Percentiles rank a stretch among this genome's conserved stretches.
Evolutionary conservation across 1,284 basidiomycete species (phyloP).

Genomic region (Cryptococcus amylolentus): DNA sequence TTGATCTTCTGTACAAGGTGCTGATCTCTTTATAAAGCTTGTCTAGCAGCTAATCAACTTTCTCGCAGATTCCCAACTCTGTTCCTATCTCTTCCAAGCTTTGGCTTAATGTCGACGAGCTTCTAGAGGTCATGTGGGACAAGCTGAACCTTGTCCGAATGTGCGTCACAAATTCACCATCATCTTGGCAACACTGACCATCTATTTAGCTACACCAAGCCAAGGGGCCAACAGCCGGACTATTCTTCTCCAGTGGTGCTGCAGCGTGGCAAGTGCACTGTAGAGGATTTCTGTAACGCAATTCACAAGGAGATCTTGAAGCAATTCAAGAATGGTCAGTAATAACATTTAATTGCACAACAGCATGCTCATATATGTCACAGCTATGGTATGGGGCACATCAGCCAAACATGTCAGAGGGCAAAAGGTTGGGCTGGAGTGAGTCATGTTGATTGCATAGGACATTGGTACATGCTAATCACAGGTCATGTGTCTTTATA

Average conservation of each 20-base stretch:
- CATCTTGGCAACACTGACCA: neutral
- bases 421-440: conserved; percentile 88
- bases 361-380: neutral
- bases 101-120: conserved; percentile 97
- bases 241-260: conserved; percentile 70
- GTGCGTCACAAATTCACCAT: conserved; percentile 42
- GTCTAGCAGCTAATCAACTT: neutral
- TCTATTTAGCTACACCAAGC: conserved; percentile 71
- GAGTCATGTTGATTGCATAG: conserved; percentile 15
- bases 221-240: conserved; percentile 84
- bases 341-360: neutral
- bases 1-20: conserved; percentile 74
- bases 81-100: conserved; percentile 79
- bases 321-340: conserved; percentile 44
- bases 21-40: neutral
- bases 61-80: conserved; percentile 72
- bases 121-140: conserved; percentile 86
- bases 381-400: conserved; percentile 52
- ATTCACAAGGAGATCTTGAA: conserved; percentile 52
- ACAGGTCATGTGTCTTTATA: conserved; percentile 2
- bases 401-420: conserved; percentile 95
- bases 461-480: conserved; percentile 1
- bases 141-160: conserved; percentile 83
- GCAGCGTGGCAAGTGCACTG: conserved; percentile 55
- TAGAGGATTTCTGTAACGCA: conserved; percentile 86